phyloP scores from a whole-genome alignment of 1,139 yeast genomes.

The Diutina pseudorugosa region DNA sequence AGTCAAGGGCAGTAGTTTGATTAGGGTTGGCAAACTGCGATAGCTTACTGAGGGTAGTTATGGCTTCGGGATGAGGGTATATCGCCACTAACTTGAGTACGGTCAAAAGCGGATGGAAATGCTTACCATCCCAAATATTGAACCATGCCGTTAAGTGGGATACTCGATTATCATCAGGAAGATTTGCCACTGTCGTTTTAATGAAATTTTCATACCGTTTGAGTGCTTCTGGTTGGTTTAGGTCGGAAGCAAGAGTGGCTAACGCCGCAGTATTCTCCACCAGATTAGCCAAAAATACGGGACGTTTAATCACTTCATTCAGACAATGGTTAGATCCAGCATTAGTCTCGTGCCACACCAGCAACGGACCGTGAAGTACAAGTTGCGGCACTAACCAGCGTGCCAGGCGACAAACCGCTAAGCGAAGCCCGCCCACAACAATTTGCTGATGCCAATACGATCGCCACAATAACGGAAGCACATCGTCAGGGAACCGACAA shows the following conservation, averaged over 20 bases:
- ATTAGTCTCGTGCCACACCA: conserved; percentile 13
- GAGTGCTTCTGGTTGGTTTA: neutral
- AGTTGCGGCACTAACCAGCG: conserved; percentile 19
- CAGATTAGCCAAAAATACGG: conserved; percentile 19
- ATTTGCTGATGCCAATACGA: conserved; percentile 17
- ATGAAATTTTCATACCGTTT: neutral
- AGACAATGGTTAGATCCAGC: conserved; percentile 14
- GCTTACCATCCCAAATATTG: conserved; percentile 23
- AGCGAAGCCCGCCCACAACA: conserved; percentile 18
- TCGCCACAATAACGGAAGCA: neutral
- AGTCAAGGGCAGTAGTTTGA: neutral
- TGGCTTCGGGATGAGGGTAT: conserved; percentile 22
- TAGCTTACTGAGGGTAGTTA: conserved; percentile 10
- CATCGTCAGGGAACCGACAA: neutral
- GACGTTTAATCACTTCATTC: conserved; percentile 14
- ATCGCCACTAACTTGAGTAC: conserved; percentile 20
- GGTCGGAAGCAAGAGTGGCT: conserved; percentile 10
- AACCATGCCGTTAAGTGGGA: conserved; percentile 12
- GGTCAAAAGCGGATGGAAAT: conserved; percentile 15
- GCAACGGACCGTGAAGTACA: conserved; percentile 4
- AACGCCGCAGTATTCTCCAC: conserved; percentile 11
- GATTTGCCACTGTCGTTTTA: conserved; percentile 5
- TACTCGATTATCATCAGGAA: conserved; percentile 10
- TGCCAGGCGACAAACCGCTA: conserved; percentile 14
- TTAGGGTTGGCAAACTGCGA: conserved; percentile 7